Evolutionary conservation across 2,329 filamentous ascomycete genomes (phyloP).

Genomic region (Venturia pyrina): DNA sequence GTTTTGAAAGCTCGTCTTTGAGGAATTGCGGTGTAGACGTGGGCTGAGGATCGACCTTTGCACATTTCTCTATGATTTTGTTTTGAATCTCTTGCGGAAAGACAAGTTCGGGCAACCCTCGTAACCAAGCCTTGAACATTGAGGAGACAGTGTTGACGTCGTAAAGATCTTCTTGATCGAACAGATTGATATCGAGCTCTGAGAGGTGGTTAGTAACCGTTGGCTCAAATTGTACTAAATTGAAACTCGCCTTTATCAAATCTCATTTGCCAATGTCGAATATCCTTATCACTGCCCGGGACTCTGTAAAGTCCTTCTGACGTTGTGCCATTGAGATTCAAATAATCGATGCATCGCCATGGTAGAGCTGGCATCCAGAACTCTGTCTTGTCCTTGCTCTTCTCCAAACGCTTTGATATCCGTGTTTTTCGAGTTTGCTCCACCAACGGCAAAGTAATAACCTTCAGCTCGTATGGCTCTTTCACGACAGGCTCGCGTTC

Average conservation of each 20-base stretch:
- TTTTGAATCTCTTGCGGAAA: constrained; percentile 80
- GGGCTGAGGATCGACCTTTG: constrained; percentile 22
- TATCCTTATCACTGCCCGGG: constrained; percentile 78
- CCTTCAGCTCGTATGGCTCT: constrained; percentile 74
- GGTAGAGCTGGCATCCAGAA: constrained; percentile 98
- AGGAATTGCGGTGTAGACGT: constrained; percentile 75
- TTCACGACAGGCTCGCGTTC: constrained; percentile 51
- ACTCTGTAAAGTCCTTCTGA: constrained; percentile 90
- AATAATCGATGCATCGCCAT: constrained; percentile 88
- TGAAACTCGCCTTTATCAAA: constrained; percentile 65
- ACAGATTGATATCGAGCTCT: constrained; percentile 85
- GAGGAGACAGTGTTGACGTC: constrained; percentile 96
- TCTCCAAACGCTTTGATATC: constrained; percentile 68
- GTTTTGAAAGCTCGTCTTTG: constrained; percentile 81
- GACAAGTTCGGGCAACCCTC: constrained; percentile 87
- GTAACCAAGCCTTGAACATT: constrained; percentile 92
- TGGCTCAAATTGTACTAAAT: background rate
- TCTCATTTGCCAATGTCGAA: constrained; percentile 85
- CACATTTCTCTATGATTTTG: constrained; percentile 66
- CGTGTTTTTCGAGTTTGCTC: constrained; percentile 85
- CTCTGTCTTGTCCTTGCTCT: constrained; percentile 74
- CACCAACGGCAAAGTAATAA: constrained; percentile 76
- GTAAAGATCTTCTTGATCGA: constrained; percentile 77
- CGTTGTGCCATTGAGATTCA: constrained; percentile 90
- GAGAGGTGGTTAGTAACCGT: constrained; percentile 12